Base-by-base conservation (phyloP, 768 basidiomycete species). In the Termitomyces sp. region DNA sequence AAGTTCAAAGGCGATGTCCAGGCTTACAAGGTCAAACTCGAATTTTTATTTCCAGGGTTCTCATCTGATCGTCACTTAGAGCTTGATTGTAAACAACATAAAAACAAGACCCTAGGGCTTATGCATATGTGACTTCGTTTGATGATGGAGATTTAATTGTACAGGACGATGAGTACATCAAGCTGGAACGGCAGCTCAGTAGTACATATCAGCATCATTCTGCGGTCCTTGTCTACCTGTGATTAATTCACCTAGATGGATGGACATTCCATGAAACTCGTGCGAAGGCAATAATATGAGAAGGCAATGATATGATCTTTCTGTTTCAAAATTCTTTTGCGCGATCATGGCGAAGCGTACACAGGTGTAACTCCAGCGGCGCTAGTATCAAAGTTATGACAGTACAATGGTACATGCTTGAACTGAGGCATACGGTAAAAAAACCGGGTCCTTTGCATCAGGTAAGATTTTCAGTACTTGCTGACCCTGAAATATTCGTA, bases 1-100 rank as follows among this genome's bases (percentile, higher is more conserved):
- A 92, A 92, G 70, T 96, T 94, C 77, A 84, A 74, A 70, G 93
- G 94, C 40, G 94, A 97, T 65, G 94, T 97, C 0, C 83, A 92
- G 65, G 84, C 82, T 12, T 97, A 97, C 80, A 97, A 96, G 88
- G 92, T 85, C 53, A 60, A 74, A 43, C 12, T 30, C 8, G 20
- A 3, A 16, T 38, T 64, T 38, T 14, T 44, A 38, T 54, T 42
- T 40, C 35, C 49, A 33, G 44, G 20, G 32, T 44, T 44, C 49
- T 60, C 36, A 58, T 55, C 43, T 67, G 54, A 68, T 54, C 20
- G 9, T n/a, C 42, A 53, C 56, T 20, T 69, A 87, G 90, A 86
- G 80, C 59, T 75, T 92, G 56, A 92, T 92, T 61, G 87, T 90
- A 63, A 83, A 76, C 73, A 87, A 84, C 63, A 78, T 87, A 68